Conservation (phyloP, 495 filamentous ascomycete species). For the Penicillium crystallinum region DNA sequence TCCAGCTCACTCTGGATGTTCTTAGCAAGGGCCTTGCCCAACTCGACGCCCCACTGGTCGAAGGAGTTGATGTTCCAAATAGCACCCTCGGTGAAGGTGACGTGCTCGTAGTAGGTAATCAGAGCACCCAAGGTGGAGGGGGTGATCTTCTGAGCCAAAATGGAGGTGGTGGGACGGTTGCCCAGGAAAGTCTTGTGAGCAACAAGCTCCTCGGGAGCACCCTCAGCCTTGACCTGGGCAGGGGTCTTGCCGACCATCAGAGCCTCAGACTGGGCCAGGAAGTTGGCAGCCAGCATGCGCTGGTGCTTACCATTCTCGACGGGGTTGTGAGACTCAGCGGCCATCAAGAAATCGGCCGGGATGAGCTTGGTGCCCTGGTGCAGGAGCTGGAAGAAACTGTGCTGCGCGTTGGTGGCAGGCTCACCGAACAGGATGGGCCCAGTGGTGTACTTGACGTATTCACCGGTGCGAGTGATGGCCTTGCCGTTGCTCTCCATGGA, state of each 20-base stretch:
- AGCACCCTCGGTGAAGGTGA: slow-evolving; percentile 96
- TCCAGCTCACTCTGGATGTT: slow-evolving; percentile 80
- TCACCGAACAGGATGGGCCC: slow-evolving; percentile 94
- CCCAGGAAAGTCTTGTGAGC: slow-evolving; percentile 99
- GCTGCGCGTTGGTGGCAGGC: slow-evolving; percentile 97
- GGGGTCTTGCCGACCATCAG: slow-evolving; percentile 97
- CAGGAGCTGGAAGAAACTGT: slow-evolving; percentile 99
- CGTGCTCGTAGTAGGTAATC: slow-evolving; percentile 97
- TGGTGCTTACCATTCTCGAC: slow-evolving; percentile 88
- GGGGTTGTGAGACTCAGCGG: slow-evolving; percentile 94
- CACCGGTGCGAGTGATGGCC: slow-evolving; percentile 83
- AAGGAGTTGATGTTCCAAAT: slow-evolving; percentile 99
- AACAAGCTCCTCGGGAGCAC: slow-evolving; percentile 74
- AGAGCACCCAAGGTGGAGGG: slow-evolving; percentile 88
- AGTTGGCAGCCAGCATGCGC: slow-evolving; percentile 97
- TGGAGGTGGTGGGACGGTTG: slow-evolving; percentile 92
- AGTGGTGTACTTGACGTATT: slow-evolving; percentile 95
- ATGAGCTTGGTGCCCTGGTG: slow-evolving; percentile 99
- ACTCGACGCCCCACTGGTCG: slow-evolving; percentile 98
- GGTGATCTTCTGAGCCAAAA: slow-evolving; percentile 91
- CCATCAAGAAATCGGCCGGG: slow-evolving; percentile 95
- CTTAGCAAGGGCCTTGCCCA: slow-evolving; percentile 94
- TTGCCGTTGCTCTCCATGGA: slow-evolving; percentile 99
- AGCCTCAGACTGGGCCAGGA: slow-evolving; percentile 95
- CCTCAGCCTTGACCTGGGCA: slow-evolving; percentile 84